Evolutionary conservation across 2,329 filamentous ascomycete species (phyloP).

Genomic region (Cephalotrichum gorgonifer): DNA sequence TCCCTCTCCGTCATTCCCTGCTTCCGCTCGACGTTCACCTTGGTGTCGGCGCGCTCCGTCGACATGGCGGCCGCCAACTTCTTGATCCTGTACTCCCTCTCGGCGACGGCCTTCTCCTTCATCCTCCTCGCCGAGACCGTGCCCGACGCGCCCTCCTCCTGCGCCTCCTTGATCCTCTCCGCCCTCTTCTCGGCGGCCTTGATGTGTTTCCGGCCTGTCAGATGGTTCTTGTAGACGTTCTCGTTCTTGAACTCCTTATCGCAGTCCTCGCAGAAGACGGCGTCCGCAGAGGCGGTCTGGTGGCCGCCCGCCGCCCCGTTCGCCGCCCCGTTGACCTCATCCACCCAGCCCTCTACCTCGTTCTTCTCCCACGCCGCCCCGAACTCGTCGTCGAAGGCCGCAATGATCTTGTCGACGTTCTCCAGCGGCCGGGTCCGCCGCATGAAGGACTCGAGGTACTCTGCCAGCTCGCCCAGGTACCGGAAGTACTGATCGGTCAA

Average conservation of each 20-base stretch:
- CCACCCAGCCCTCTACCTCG: slow-evolving; percentile 68
- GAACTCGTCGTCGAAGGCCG: slow-evolving; percentile 73
- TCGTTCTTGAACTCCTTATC: slow-evolving; percentile 93
- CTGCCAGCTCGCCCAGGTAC: slow-evolving; percentile 70
- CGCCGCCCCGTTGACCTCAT: slow-evolving; percentile 29
- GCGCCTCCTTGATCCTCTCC: slow-evolving; percentile 24
- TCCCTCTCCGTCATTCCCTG: slow-evolving; percentile 97
- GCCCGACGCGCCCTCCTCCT: slow-evolving; percentile 13
- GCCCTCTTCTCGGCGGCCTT: slow-evolving; percentile 63
- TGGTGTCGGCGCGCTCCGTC: slow-evolving; percentile 78
- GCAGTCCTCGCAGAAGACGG: slow-evolving; percentile 83
- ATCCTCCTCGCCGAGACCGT: slow-evolving; percentile 40
- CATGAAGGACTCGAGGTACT: slow-evolving; percentile 84
- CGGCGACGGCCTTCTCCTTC: slow-evolving; percentile 84
- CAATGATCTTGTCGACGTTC: slow-evolving; percentile 69
- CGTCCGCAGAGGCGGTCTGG: slow-evolving; percentile 37
- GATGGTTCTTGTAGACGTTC: slow-evolving; percentile 84
- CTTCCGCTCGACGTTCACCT: slow-evolving; percentile 89
- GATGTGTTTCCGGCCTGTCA: slow-evolving; percentile 87
- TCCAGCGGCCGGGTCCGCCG: slow-evolving; percentile 76
- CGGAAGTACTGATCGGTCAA: slow-evolving; percentile 86
- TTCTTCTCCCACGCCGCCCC: slow-evolving; percentile 72
- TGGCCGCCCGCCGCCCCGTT: slow-evolving; percentile 21
- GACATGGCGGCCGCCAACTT: slow-evolving; percentile 74
- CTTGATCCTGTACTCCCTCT: slow-evolving; percentile 75